Base-by-base conservation (phyloP, 305 asterid genomes). In the Striga hermonthica region DNA sequence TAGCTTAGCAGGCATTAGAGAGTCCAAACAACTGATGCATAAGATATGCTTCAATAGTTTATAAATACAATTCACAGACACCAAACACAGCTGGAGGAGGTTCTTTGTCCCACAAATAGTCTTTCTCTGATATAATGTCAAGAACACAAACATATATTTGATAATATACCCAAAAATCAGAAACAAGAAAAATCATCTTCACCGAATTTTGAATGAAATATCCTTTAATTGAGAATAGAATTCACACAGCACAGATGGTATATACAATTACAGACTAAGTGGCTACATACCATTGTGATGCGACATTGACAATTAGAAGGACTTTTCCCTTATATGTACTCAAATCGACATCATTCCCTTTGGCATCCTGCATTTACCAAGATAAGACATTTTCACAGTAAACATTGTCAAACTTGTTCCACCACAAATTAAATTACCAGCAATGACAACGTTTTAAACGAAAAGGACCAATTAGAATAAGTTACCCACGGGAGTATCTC, bases 261-360 rank as follows among this genome's bases (percentile, higher is more conserved):
- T 10, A 8, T 45, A 11, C 6, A 45, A 13, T 11, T 1, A 10
- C 13, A 45, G 14, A 2, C 4, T 45, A 48, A 50, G 11, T 44
- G 8, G 47, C 14, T 9, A 60, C 77, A 63, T 83, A 89, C 97
- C 95, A 87, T 66, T 90, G 83, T 5, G 95, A 87, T 61, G 95
- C 97, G 64, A 90, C 97, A 74, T 90, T 87, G 72, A 87, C 97
- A 57, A 90, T 77, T 49, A 90, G 44, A 40, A 85, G 82, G 66
- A 77, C 90, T 70, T 87, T 87, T 37, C 95, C 95, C 74, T 84
- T 83, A 83, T 82, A 90, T 49, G 5, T 60, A 75, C 94, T 76
- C 73, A 87, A 83, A 69, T 83, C 76, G 54, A 87, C 93, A 15
- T 89, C 93, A 13, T 79, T 82, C n/a, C 96, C 93, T 59, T 69